A percentile compares a stretch with the other conserved stretches of the same genome.
Evolutionary conservation across 768 basidiomycete species (phyloP).

Genomic region (Rhizopogon vesiculosus): DNA sequence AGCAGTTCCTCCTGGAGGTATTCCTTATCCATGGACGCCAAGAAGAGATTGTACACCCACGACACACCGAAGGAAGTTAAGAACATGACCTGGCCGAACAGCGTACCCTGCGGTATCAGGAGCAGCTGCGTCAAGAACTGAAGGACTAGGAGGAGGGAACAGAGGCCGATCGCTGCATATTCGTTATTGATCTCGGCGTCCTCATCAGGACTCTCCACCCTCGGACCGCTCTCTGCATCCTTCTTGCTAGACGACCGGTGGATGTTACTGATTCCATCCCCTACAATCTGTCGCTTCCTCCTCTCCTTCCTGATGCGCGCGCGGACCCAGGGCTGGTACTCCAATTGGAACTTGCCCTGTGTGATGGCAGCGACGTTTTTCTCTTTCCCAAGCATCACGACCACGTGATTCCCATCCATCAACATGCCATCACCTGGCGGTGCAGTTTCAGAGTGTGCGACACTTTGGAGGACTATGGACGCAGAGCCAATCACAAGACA

Average conservation of each 20-base stretch:
- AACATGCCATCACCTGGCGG: slow-evolving; percentile 15
- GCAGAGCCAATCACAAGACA: slow-evolving; percentile 20
- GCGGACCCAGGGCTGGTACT: slow-evolving; percentile 8
- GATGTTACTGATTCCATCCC: neutral
- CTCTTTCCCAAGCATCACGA: slow-evolving; percentile 14
- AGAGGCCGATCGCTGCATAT: slow-evolving; percentile 10
- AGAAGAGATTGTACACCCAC: slow-evolving; percentile 18
- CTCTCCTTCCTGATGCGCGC: slow-evolving; percentile 5
- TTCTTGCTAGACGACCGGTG: neutral
- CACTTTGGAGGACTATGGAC: slow-evolving; percentile 4
- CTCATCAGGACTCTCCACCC: neutral
- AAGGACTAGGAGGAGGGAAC: slow-evolving; percentile 10
- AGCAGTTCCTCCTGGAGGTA: neutral
- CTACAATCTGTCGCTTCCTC: neutral
- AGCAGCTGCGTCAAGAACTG: slow-evolving; percentile 20
- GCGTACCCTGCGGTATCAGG: slow-evolving; percentile 15
- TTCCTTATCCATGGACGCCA: slow-evolving; percentile 24
- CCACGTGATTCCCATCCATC: slow-evolving; percentile 2
- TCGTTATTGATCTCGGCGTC: slow-evolving; percentile 4
- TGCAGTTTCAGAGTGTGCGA: slow-evolving; percentile 2
- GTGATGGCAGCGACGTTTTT: slow-evolving; percentile 12
- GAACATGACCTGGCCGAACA: slow-evolving; percentile 22
- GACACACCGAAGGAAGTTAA: slow-evolving; percentile 15
- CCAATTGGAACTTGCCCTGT: slow-evolving; percentile 14
- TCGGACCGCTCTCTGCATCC: slow-evolving; percentile 3